phyloP scores from a whole-genome alignment of 2,329 filamentous ascomycete genomes.

The Beauveria sp. region DNA sequence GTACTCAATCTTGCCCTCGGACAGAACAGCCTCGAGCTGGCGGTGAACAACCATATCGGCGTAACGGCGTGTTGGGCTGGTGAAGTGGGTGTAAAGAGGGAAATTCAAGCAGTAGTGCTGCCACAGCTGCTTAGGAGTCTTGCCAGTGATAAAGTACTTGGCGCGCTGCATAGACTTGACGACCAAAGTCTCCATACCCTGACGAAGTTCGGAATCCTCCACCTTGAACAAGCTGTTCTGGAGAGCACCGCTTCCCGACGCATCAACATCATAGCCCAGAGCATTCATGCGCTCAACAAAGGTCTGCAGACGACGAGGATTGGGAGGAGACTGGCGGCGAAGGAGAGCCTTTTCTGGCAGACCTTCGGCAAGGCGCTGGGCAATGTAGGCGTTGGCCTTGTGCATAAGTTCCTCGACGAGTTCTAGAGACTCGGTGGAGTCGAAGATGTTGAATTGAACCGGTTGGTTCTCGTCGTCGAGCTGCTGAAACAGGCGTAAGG shows the following conservation, averaged over 20 bases:
- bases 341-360: conserved; percentile 90
- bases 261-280: conserved; percentile 84
- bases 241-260: conserved; percentile 78
- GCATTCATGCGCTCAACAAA: conserved; percentile 91
- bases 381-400: conserved; percentile 85
- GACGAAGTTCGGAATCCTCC: conserved; percentile 79
- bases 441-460: conserved; percentile 92
- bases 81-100: conserved; percentile 95
- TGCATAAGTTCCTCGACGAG: conserved; percentile 92
- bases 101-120: conserved; percentile 90
- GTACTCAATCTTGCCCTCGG: conserved; percentile 75
- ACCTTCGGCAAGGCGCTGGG: conserved; percentile 69
- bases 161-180: conserved; percentile 94
- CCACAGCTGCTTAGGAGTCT: conserved; percentile 68
- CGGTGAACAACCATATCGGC: conserved; percentile 93
- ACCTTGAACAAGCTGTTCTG: conserved; percentile 95
- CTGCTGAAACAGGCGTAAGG: conserved; percentile 83
- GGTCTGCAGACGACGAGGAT: conserved; percentile 77
- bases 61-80: conserved; percentile 88
- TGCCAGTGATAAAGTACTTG: conserved; percentile 86
- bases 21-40: conserved; percentile 81
- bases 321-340: conserved; percentile 78
- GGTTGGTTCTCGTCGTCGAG: conserved; percentile 97
- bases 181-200: conserved; percentile 95
- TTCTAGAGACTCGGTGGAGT: conserved; percentile 82